A percentile compares a stretch with the other conserved stretches of the same genome.
phyloP scores from a whole-genome alignment of 176 grass and related monocot species.

The Eremochloa ophiuroides region DNA sequence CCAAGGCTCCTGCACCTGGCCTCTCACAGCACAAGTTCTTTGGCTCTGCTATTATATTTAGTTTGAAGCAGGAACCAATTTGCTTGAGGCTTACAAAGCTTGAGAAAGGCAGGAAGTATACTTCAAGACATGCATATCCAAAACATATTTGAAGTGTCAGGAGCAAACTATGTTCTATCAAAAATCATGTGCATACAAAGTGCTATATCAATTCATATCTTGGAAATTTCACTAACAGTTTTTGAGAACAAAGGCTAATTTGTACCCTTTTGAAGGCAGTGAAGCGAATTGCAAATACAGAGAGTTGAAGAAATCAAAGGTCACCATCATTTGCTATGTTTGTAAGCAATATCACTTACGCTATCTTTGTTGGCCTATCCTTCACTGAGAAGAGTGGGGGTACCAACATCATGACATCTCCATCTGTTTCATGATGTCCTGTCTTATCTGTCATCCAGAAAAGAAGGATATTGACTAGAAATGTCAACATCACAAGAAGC shows the following conservation, averaged over 20 bases:
- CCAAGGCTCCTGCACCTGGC: too few relatives aligned
- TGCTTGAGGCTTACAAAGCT: too few relatives aligned
- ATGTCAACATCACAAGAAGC: conserved; percentile 17
- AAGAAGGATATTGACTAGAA: conserved; percentile 5
- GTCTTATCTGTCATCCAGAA: conserved; percentile 37
- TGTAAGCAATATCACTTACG: conserved; percentile 52
- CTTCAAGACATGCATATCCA: too few relatives aligned
- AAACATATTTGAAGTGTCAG: neutral
- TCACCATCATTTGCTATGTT: neutral
- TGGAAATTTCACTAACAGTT: conserved; percentile 2
- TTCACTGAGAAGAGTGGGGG: conserved; percentile 83
- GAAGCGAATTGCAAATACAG: conserved; percentile 1
- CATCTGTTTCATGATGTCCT: conserved; percentile 43
- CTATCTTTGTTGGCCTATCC: conserved; percentile 74
- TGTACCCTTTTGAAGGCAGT: neutral
- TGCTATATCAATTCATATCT: neutral
- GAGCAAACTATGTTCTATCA: neutral
- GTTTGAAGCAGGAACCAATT: too few relatives aligned
- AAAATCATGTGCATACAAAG: neutral
- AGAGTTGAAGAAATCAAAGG: conserved; percentile 1
- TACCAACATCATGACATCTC: conserved; percentile 83
- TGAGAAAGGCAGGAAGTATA: too few relatives aligned
- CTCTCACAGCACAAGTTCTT: too few relatives aligned
- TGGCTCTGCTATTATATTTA: too few relatives aligned
- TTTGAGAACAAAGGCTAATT: neutral